These are phyloP conservation scores for Fusarium ramigenum DNA, from an alignment of 2,329 filamentous ascomycete genomes.

Conservation along the genomic window DNA sequence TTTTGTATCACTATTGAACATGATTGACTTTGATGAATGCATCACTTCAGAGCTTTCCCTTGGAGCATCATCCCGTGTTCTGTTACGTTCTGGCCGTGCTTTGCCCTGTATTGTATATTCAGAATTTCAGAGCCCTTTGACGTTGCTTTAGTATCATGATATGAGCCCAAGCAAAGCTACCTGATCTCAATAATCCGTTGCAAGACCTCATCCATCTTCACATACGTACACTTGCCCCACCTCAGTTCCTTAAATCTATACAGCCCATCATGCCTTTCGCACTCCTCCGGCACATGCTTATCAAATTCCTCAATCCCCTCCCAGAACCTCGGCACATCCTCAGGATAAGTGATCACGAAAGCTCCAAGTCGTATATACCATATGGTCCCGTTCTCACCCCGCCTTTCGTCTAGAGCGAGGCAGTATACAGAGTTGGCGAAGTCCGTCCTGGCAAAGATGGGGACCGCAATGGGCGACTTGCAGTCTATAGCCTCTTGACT, in stretches of 20 bases:
- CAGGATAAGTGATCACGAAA: neutral
- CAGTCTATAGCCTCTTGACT: slow-evolving; percentile 5
- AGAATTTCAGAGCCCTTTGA: neutral
- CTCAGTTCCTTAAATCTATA: neutral
- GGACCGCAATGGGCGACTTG: neutral
- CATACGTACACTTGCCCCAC: neutral
- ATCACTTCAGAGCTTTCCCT: neutral
- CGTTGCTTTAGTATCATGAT: no score
- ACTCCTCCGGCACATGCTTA: neutral
- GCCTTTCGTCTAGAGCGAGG: neutral
- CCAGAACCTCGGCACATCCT: neutral
- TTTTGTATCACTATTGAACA: neutral
- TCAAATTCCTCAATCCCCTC: neutral
- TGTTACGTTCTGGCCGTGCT: neutral
- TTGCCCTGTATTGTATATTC: no score
- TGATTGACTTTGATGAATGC: neutral
- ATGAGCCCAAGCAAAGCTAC: neutral
- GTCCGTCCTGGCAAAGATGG: neutral
- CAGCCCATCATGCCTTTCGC: neutral
- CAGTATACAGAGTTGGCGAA: neutral
- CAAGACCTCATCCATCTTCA: neutral
- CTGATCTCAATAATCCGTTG: neutral
- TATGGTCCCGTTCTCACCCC: neutral
- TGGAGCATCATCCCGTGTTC: neutral
- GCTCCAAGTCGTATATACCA: slow-evolving; percentile 1